A percentile compares a stretch with the other conserved stretches of the same genome.
Conservation (phyloP, 805 yeast species). For the Pichia kluyveri region DNA sequence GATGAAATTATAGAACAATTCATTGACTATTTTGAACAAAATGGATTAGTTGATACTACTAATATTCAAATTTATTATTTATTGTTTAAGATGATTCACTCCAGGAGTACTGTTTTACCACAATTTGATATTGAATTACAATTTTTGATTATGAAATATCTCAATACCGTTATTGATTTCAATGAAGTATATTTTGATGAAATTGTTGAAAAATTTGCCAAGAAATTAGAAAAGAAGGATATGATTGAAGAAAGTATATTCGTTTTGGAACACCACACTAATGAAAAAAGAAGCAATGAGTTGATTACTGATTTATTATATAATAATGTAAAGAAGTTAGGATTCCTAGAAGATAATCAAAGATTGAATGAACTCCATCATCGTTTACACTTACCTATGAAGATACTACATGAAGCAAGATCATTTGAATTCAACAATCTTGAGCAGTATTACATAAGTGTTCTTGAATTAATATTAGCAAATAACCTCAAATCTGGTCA, state of each 20-base stretch:
- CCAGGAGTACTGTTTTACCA: not conserved
- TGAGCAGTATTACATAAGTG: slow-evolving; percentile 51
- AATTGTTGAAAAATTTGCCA: slow-evolving; percentile 31
- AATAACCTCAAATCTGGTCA: slow-evolving; percentile 57
- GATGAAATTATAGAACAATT: slow-evolving; percentile 25
- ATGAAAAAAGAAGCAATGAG: slow-evolving; percentile 36
- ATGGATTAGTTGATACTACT: slow-evolving; percentile 4
- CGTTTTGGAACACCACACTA: slow-evolving; percentile 47
- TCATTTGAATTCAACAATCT: slow-evolving; percentile 45
- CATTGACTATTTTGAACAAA: slow-evolving; percentile 5
- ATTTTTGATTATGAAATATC: slow-evolving; percentile 18
- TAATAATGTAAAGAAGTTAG: slow-evolving; percentile 23
- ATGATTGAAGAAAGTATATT: slow-evolving; percentile 53
- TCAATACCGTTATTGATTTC: slow-evolving; percentile 16
- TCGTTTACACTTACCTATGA: slow-evolving; percentile 38
- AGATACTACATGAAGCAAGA: slow-evolving; percentile 44
- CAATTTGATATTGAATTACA: slow-evolving; percentile 16
- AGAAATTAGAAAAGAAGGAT: slow-evolving; percentile 38
- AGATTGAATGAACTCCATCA: slow-evolving; percentile 30
- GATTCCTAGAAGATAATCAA: slow-evolving; percentile 19
- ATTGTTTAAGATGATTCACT: slow-evolving; percentile 1
- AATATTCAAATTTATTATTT: slow-evolving; percentile 6
- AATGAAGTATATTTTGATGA: slow-evolving; percentile 11
- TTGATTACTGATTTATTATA: slow-evolving; percentile 32
- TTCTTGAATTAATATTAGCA: slow-evolving; percentile 54